These are phyloP conservation scores for Penicillium odoratum DNA, from an alignment of 495 filamentous ascomycete species.

Conservation along the genomic window DNA sequence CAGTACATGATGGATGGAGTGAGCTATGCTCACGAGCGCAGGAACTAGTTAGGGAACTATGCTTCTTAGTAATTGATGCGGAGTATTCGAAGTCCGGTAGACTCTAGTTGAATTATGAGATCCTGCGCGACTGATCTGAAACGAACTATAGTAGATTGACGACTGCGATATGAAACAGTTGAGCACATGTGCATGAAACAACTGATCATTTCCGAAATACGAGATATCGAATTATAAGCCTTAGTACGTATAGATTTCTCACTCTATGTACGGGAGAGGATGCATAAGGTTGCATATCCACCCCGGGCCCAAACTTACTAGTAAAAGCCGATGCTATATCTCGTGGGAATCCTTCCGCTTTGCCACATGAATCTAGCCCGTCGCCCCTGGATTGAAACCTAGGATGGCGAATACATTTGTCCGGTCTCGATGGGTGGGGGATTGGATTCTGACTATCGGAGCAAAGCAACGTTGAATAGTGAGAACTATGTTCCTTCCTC, in stretches of 20 bases:
- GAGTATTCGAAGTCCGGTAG: background rate
- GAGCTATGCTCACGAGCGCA: background rate
- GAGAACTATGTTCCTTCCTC: background rate
- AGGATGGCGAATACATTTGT: background rate
- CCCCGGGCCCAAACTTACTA: background rate
- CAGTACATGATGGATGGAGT: background rate
- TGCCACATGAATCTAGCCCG: background rate
- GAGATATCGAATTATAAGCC: background rate
- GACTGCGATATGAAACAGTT: background rate
- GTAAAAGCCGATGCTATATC: background rate
- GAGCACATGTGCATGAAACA: background rate
- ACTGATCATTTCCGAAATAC: background rate
- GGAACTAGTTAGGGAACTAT: background rate
- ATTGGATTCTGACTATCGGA: background rate
- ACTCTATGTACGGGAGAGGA: background rate
- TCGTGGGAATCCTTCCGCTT: background rate
- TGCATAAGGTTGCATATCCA: slow-evolving; percentile 9
- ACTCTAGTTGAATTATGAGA: background rate
- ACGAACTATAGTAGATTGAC: background rate
- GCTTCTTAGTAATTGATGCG: background rate
- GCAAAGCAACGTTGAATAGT: background rate
- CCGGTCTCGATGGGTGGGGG: background rate
- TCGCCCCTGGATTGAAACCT: background rate
- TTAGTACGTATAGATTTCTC: background rate
- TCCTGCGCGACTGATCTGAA: background rate